Evolutionary conservation across 116 monocot genomes (phyloP).

Genomic region (Cymodocea nodosa): DNA sequence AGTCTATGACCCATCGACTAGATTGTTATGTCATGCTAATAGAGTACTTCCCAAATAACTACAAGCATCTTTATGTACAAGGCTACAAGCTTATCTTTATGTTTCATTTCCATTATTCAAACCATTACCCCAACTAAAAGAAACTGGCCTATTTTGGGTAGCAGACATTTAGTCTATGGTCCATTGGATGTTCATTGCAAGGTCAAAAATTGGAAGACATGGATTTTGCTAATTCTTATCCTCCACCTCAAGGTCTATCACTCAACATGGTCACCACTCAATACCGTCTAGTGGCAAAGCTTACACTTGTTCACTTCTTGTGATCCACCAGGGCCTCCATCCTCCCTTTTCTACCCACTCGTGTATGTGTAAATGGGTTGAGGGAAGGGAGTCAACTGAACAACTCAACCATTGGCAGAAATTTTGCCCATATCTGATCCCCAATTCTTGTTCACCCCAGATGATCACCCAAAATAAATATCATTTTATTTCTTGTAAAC

Average conservation of each 20-base stretch:
- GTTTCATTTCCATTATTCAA: too few relatives aligned
- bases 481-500: too few relatives aligned
- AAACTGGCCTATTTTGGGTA: neutral
- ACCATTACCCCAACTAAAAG: too few relatives aligned
- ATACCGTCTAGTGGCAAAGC: slow-evolving; percentile 7
- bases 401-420: slow-evolving; percentile 8
- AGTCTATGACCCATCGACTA: too few relatives aligned
- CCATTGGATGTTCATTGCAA: slow-evolving; percentile 16
- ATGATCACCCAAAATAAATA: too few relatives aligned
- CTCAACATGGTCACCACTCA: slow-evolving; percentile 12
- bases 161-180: slow-evolving; percentile 15
- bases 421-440: slow-evolving; percentile 3
- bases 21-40: too few relatives aligned
- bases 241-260: slow-evolving; percentile 9
- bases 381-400: slow-evolving; percentile 13
- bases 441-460: slow-evolving; percentile 7
- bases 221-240: slow-evolving; percentile 13
- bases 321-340: slow-evolving; percentile 17
- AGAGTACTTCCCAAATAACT: too few relatives aligned
- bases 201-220: slow-evolving; percentile 16
- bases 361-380: slow-evolving; percentile 8
- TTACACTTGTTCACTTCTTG: slow-evolving; percentile 29
- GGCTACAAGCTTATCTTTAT: too few relatives aligned
- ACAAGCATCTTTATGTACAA: too few relatives aligned
- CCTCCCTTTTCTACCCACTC: slow-evolving; percentile 20